Base-by-base conservation (phyloP, 441 rosid species). In the Croton setiger region DNA sequence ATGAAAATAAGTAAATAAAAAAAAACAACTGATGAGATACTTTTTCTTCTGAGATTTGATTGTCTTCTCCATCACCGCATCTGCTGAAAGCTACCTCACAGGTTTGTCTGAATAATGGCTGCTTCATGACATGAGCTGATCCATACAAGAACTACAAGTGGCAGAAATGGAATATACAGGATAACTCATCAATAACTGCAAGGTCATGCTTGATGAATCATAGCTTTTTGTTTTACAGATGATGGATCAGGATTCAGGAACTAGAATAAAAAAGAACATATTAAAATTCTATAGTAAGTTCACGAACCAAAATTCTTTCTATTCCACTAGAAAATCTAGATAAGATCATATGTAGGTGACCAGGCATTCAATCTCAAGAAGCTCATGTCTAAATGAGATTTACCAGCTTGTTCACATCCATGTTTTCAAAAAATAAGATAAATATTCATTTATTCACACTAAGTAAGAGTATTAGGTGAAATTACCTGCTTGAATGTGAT, bases 401-500 rank as follows among this genome's bases (percentile, higher is more conserved):
- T 27, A 36, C 15, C 48, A 33, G n/a, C 17, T 17, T 12, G 6
- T 41, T 54, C 4, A 7, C 18, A 13, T 14, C 18, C 48, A n/a
- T 4, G 13, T 59, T 45, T 23, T 13, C 23, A 41, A 53, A 5
- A 39, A 5, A 33, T 35, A 44, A 61, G 35, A 15, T 43, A 43
- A 37, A 35, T 14, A 20, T 7, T 68, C 56, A 31, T 14, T 61
- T 37, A 47, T 51, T 66, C 31, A 44, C 39, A 37, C 12, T 5
- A 44, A 44, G 68, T 33, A 31, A 51, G 49, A 7, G 36, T 41
- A n/a, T 18, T 21, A 17, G 35, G 60, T 23, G 57, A 60, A 43
- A 13, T 48, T 81, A 94, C 99, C 96, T 90, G 94, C 80, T 86
- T 92, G 80, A 90, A 94, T 73, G 92, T 85, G 84, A 90, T 84